Evolutionary conservation across 805 yeast genomes (phyloP).

Genomic region (Candida vartiovaarae): DNA sequence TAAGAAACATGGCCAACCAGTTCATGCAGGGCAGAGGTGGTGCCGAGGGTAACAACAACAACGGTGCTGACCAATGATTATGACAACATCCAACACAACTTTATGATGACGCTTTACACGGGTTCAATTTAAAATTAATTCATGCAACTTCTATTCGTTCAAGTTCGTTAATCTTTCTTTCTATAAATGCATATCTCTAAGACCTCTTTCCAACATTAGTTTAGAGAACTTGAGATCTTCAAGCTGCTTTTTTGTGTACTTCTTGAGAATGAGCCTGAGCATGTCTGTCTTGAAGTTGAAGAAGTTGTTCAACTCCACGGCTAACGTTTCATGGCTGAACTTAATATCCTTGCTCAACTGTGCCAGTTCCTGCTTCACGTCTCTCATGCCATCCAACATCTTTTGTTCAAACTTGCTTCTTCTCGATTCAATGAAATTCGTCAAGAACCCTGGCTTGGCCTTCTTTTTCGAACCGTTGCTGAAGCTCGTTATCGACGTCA

Average conservation of each 20-base stretch:
- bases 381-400: slow-evolving; percentile 32
- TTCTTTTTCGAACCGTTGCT: slow-evolving; percentile 6
- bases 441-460: slow-evolving; percentile 23
- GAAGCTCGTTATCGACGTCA: slow-evolving; percentile 19
- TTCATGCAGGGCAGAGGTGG: slow-evolving; percentile 37
- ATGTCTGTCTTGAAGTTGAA: slow-evolving; percentile 42
- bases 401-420: slow-evolving; percentile 40
- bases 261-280: slow-evolving; percentile 30
- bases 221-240: slow-evolving; percentile 20
- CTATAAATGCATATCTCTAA: slow-evolving; percentile 8
- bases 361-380: slow-evolving; percentile 35
- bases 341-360: slow-evolving; percentile 41
- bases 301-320: slow-evolving; percentile 55
- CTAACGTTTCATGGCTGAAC: slow-evolving; percentile 51
- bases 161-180: neutral
- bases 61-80: neutral
- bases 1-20: slow-evolving; percentile 62
- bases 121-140: too few species aligned
- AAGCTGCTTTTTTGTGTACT: slow-evolving; percentile 26
- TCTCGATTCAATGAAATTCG: slow-evolving; percentile 43
- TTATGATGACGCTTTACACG: too few species aligned
- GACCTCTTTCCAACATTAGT: slow-evolving; percentile 12
- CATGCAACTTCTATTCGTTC: neutral
- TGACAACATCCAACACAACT: too few species aligned
- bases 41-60: neutral